Percentiles rank a stretch among this genome's conserved stretches.
Evolutionary conservation across 805 yeast species (phyloP).

Genomic region (Tetrapisispora taiwanensis): DNA sequence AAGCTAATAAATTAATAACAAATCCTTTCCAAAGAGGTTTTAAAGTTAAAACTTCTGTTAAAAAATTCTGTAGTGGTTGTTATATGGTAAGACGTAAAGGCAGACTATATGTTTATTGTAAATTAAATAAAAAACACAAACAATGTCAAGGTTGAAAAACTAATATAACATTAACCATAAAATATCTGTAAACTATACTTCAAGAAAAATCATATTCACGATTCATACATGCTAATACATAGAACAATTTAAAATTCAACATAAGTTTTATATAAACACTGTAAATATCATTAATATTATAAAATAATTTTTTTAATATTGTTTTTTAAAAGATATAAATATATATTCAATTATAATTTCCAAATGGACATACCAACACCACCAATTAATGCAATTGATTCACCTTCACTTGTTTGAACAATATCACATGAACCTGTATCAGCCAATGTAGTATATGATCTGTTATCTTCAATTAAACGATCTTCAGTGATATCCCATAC

Average conservation of each 20-base stretch:
- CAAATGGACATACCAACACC: conserved; percentile 74
- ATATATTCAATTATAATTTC: conserved; percentile 12
- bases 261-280: not conserved
- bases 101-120: conserved; percentile 85
- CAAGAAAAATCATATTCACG: no score
- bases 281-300: not conserved
- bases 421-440: conserved; percentile 74
- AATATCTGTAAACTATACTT: no score
- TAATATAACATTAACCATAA: no score
- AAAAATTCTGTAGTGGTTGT: conserved; percentile 88
- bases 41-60: conserved; percentile 87
- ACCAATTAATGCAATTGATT: conserved; percentile 43
- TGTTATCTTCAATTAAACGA: conserved; percentile 27
- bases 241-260: no score
- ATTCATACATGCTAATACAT: no score
- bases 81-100: conserved; percentile 92
- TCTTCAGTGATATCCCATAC: conserved; percentile 42
- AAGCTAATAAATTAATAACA: not conserved
- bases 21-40: conserved; percentile 47
- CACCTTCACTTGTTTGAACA: conserved; percentile 20
- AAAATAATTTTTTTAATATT: no score
- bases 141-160: conserved; percentile 67
- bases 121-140: conserved; percentile 85
- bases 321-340: no score
- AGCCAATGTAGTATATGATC: conserved; percentile 68